Evolutionary conservation across 2,329 filamentous ascomycete genomes (phyloP).

Genomic region (Aspergillus proliferans): DNA sequence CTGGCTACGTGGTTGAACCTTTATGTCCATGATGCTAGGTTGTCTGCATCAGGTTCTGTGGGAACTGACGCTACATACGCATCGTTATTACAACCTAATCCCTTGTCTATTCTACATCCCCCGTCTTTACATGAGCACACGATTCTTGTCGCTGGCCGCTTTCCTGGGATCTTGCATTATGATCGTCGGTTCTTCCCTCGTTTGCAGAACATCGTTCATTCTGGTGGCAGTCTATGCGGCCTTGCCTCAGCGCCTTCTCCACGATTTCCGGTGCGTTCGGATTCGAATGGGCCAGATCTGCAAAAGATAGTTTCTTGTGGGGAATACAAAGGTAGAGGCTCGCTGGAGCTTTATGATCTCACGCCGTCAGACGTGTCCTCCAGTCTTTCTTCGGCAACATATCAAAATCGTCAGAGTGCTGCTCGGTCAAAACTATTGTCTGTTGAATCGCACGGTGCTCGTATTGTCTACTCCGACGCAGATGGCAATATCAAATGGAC

Average conservation of each 20-base stretch:
- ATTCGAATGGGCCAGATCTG: constrained; percentile 44
- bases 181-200: constrained; percentile 79
- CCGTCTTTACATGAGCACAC: constrained; percentile 61
- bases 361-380: constrained; percentile 23
- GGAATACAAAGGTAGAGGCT: constrained; percentile 87
- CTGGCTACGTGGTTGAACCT: constrained; percentile 77
- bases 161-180: constrained; percentile 82
- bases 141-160: constrained; percentile 83
- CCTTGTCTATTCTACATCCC: constrained; percentile 75
- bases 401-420: constrained; percentile 78
- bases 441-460: constrained; percentile 72
- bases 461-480: constrained; percentile 76
- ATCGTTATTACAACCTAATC: constrained; percentile 70
- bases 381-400: constrained; percentile 26
- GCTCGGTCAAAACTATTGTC: constrained; percentile 75
- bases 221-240: constrained; percentile 70
- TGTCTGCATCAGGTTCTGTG: constrained; percentile 29
- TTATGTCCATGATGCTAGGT: constrained; percentile 72
- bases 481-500: constrained; percentile 84
- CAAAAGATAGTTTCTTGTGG: constrained; percentile 73
- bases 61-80: constrained; percentile 51
- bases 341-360: constrained; percentile 69
- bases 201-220: constrained; percentile 72
- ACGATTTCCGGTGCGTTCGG: constrained; percentile 40
- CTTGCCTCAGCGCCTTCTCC: constrained; percentile 59